Evolutionary conservation across 768 basidiomycete species (phyloP).

Genomic region (Lentinula aciculospora): DNA sequence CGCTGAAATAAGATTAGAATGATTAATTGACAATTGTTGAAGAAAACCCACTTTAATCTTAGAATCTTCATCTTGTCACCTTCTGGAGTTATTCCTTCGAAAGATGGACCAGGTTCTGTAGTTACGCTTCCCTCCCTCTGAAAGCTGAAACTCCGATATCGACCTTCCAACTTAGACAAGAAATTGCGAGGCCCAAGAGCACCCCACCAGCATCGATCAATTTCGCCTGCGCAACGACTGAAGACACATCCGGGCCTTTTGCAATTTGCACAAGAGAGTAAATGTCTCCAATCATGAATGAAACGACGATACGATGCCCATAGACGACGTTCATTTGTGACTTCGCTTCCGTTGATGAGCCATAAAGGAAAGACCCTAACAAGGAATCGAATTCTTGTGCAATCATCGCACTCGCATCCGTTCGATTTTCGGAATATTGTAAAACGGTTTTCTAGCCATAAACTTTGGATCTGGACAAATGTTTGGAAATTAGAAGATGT

Average conservation of each 20-base stretch:
- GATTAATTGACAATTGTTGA: background rate
- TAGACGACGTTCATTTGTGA: slow-evolving; percentile 10
- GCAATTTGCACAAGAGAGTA: slow-evolving; percentile 14
- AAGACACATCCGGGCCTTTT: slow-evolving; percentile 2
- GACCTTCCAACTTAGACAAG: slow-evolving; percentile 12
- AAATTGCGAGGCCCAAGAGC: slow-evolving; percentile 20
- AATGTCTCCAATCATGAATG: slow-evolving; percentile 19
- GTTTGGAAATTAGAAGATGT: slow-evolving; percentile 24
- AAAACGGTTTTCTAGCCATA: slow-evolving; percentile 24
- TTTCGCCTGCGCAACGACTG: slow-evolving; percentile 15
- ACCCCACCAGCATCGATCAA: slow-evolving; percentile 24
- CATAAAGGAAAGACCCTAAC: slow-evolving; percentile 20
- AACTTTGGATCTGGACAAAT: slow-evolving; percentile 22
- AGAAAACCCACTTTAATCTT: background rate
- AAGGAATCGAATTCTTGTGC: background rate
- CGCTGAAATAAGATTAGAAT: background rate
- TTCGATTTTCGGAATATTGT: slow-evolving; percentile 10
- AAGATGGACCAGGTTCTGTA: background rate
- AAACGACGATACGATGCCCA: slow-evolving; percentile 16
- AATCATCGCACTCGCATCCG: background rate
- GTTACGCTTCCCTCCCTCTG: background rate
- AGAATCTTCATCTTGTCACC: slow-evolving; percentile 7
- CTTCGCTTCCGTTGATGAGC: slow-evolving; percentile 12
- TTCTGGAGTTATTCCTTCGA: background rate
- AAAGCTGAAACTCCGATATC: slow-evolving; percentile 2